A percentile compares a stretch with the other conserved stretches of the same genome.
These are phyloP conservation scores for Capsella rubella DNA, from an alignment of 441 rosid genomes.

Conservation along the genomic window DNA sequence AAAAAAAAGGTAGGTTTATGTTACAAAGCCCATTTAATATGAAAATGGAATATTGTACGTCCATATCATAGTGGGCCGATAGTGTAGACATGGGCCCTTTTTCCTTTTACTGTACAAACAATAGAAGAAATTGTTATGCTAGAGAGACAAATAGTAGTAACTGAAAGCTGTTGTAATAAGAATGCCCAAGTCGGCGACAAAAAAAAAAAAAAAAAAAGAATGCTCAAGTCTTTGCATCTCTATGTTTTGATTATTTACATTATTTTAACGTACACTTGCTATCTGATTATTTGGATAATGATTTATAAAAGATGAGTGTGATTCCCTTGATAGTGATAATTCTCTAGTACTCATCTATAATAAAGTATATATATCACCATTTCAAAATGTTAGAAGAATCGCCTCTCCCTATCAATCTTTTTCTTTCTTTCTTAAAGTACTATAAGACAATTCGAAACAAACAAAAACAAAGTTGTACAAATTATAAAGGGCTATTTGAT, in stretches of 20 bases:
- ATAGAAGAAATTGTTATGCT: too few relatives aligned
- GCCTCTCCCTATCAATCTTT: background rate
- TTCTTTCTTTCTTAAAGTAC: background rate
- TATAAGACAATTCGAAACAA: background rate
- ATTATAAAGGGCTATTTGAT: too few relatives aligned
- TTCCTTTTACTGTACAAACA: too few relatives aligned
- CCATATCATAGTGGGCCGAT: background rate
- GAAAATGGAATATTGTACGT: background rate
- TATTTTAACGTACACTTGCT: background rate
- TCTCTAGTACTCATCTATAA: conserved; percentile 7
- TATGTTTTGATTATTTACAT: background rate
- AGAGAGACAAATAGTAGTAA: background rate
- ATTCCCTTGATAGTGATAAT: background rate
- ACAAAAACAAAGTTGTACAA: too few relatives aligned
- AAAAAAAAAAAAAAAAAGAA: too few relatives aligned
- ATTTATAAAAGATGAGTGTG: too few relatives aligned
- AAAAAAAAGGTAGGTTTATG: background rate
- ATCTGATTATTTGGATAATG: background rate
- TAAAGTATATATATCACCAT: background rate
- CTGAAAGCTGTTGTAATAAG: background rate
- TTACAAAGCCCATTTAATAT: background rate
- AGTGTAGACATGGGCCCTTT: background rate
- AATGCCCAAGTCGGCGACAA: too few relatives aligned
- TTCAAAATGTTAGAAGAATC: background rate
- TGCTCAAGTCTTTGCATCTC: background rate